Base-by-base conservation (phyloP, 1,284 basidiomycete genomes). In the Pseudozyma tsukubaensis region DNA sequence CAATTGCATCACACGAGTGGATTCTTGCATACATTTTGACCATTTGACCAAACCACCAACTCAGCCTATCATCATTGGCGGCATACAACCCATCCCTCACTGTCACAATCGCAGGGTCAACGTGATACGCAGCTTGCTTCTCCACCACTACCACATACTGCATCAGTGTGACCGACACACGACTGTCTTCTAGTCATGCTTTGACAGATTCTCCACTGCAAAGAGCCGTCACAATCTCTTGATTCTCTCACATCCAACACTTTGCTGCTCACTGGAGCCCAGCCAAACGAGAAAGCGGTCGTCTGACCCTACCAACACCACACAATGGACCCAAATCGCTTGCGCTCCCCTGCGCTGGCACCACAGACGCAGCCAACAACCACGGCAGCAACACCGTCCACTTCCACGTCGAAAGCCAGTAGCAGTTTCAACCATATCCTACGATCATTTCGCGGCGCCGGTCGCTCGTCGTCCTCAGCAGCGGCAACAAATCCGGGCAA, bases 391-490 rank as follows among this genome's bases (percentile, higher is more conserved):
- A 42, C 52, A 16, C 40, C 62, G 4, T 50, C 56, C 1, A 35
- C 59, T 12, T 59, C 59, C 19, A 50, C 62, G 3, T 66, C 66
- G 14, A 70, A 70, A 35, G 63, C 61, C 7, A 67, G 59, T 53
- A 70, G 58, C 62, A 54, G 62, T 43, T 61, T 70, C 54, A 70
- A 75, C 11, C 63, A 75, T 16, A 70, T 75, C 34, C 59, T 75
- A 10, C 72, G 72, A 45, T 58, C 62, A 36, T 49, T 75, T 29
- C 62, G 72, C 18, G 66, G 63, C n/a, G 59, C 59, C 13, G 49
- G 49, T 8, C 62, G 59, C 4, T 45, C 72, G 4, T 62, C 72
- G 13, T 60, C 71, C 1, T 44, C 59, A 42, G 45, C 59, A 43
- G 24, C 71, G 18, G 43, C 56, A 40, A 24, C 42, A 7, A 29